A percentile compares a stretch with the other conserved stretches of the same genome.
These are phyloP conservation scores for Cornus florida DNA, from an alignment of 148 eudicot species.

Conservation along the genomic window DNA sequence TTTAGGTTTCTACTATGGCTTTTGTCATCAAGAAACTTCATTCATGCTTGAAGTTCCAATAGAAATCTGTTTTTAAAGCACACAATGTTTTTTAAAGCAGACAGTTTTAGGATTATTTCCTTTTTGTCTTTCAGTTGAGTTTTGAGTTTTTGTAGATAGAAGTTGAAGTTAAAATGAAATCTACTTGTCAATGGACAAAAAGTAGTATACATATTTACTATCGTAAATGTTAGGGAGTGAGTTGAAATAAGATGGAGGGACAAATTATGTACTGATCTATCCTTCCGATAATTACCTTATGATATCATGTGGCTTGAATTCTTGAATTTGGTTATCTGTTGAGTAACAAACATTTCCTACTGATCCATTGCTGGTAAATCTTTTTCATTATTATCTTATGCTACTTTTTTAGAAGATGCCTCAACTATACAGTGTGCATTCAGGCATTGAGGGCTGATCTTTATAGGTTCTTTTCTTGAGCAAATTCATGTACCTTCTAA, in stretches of 20 bases:
- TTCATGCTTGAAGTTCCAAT: not conserved
- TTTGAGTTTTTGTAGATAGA: not conserved
- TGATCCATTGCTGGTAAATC: not conserved
- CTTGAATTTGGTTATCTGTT: not conserved
- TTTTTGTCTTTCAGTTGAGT: not conserved
- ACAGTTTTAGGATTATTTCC: not conserved
- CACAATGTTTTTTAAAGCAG: not conserved
- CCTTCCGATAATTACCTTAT: not conserved
- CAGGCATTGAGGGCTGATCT: not conserved
- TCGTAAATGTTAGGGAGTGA: not conserved
- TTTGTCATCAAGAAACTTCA: not conserved
- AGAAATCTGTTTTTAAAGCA: not conserved
- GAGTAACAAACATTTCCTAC: not conserved
- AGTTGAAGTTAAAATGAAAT: not conserved
- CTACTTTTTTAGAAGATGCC: not conserved
- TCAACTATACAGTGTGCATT: not conserved
- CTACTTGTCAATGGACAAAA: not conserved
- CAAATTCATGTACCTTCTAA: not conserved
- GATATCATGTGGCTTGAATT: not conserved
- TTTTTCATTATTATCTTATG: not conserved
- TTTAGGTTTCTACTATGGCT: constrained; percentile 1
- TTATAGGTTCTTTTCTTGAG: not conserved
- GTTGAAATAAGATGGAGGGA: not conserved
- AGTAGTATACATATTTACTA: no score
- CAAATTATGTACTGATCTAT: not conserved